Percentiles rank a stretch among this genome's conserved stretches.
Conservation (phyloP, 2,329 filamentous ascomycete genomes). For the Endocalyx cinctus region DNA sequence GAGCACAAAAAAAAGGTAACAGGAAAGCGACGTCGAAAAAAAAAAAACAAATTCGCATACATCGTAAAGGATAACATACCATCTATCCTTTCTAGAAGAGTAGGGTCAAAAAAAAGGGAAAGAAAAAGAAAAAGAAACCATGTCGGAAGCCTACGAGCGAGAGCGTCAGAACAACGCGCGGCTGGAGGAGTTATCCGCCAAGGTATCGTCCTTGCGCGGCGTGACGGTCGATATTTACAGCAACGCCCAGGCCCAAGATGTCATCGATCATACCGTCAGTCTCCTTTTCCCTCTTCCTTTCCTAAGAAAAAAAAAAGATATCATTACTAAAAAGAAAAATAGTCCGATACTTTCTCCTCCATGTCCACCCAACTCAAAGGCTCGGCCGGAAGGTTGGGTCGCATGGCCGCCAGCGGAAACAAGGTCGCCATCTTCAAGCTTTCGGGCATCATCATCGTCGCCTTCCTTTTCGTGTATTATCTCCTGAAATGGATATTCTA, state of each 20-base stretch:
- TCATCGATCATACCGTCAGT: constrained; percentile 81
- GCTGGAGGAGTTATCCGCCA: constrained; percentile 82
- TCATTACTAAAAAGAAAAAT: too few relatives aligned
- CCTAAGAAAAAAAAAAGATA: too few relatives aligned
- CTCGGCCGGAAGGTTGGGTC: constrained; percentile 73
- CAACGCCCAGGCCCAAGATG: constrained; percentile 80
- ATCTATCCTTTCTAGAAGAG: too few relatives aligned
- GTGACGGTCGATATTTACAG: constrained; percentile 98
- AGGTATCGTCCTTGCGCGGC: constrained; percentile 86
- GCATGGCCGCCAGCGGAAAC: constrained; percentile 89
- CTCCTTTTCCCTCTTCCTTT: too few relatives aligned
- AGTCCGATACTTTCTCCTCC: constrained; percentile 88
- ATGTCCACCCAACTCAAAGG: constrained; percentile 81
- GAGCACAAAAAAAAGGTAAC: too few relatives aligned
- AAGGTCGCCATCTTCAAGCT: constrained; percentile 88
- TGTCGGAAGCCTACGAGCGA: constrained; percentile 75
- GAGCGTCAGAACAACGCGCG: constrained; percentile 92
- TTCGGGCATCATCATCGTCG: constrained; percentile 71
- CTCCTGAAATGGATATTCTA: constrained; percentile 59
- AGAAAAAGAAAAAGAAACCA: constrained; percentile 29
- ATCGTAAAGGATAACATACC: too few relatives aligned
- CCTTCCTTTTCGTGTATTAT: constrained; percentile 73
- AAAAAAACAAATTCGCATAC: too few relatives aligned
- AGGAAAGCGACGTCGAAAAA: too few relatives aligned
- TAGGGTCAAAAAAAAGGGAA: too few relatives aligned